Base-by-base conservation (phyloP, 371 early-diverging fungal genomes). In the Conidiobolus incongruus region DNA sequence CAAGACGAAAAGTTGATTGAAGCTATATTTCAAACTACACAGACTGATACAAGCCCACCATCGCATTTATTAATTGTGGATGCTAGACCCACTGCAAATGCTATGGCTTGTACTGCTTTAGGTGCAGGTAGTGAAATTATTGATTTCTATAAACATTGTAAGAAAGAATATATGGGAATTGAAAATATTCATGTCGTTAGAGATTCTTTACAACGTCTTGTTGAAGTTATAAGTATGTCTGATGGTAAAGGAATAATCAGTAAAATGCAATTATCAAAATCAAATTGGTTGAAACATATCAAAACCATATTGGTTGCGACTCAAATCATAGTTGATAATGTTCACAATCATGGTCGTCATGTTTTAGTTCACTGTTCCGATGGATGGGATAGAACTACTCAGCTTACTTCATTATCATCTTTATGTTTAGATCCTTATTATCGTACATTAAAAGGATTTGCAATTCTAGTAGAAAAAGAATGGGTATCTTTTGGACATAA, bases 361-460 rank as follows among this genome's bases (percentile, higher is more conserved):
- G 91, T 87, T 2, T 64, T 96, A 23, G 87, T 96, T 2, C 97
- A 96, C 53, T 96, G 97, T 63, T 86, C 89, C n/a, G 97, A 96
- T 56, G 97, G 97, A 7, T 96, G 97, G 97, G 97, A 96, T 58
- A 77, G 97, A 31, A 96, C 97, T 0, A 81, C 92, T 2, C 97
- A 96, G 54, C 57, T 93, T 34, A 82, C 81, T 1, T 75, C 89
- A 4, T 59, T 90, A 20, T 68, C 93, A 29, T 77, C 81, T 50
- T 57, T 96, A 19, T 92, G 92, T 46, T 58, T 93, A 29, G 97
- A 96, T 44, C 93, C 94, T 0, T 90, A 68, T 53, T 93, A 86
- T 54, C 83, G 97, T 35, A 92, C 97, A 6, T 66, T 87, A 24
- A 61, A 66, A 44, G 97, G 97, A 0, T 85, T 93, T 54, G 72